phyloP scores from a whole-genome alignment of 495 filamentous ascomycete species.

The Thermothielavioides terrestris region DNA sequence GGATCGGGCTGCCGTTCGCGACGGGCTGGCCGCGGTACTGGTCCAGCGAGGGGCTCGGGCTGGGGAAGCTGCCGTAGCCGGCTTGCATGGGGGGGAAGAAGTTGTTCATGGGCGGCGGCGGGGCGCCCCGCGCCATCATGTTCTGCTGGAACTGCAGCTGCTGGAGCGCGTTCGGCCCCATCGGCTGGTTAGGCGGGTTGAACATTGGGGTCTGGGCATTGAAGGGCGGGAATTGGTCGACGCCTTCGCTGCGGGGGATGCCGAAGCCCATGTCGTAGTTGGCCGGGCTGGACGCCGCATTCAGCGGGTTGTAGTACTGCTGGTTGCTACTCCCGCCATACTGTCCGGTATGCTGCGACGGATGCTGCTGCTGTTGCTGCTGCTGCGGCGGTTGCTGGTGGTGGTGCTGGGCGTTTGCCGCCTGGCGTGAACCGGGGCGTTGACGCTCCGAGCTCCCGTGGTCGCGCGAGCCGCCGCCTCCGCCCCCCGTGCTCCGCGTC shows the following conservation, averaged over 20 bases:
- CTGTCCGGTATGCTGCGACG: conserved; percentile 24
- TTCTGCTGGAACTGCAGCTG: conserved; percentile 53
- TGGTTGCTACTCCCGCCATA: conserved; percentile 16
- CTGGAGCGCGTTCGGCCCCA: conserved; percentile 42
- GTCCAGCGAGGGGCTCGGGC: conserved; percentile 36
- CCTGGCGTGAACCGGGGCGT: conserved; percentile 48
- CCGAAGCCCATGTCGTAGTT: conserved; percentile 41
- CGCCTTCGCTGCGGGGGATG: conserved; percentile 48
- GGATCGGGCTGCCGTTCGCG: conserved; percentile 40
- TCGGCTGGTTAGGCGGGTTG: conserved; percentile 37
- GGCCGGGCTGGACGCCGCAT: conserved; percentile 19
- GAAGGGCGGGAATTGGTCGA: conserved; percentile 49
- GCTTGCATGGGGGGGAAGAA: conserved; percentile 42
- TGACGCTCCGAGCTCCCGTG: conserved; percentile 43
- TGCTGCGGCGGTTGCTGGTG: conserved; percentile 19
- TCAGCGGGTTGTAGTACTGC: conserved; percentile 39
- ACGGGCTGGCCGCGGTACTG: conserved; percentile 38
- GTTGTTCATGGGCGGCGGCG: conserved; percentile 40
- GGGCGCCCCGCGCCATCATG: conserved; percentile 42
- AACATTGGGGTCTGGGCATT: conserved; percentile 44
- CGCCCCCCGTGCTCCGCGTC: conserved; percentile 35
- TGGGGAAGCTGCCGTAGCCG: conserved; percentile 39
- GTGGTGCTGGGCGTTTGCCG: conserved; percentile 31
- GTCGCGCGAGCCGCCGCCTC: conserved; percentile 32
- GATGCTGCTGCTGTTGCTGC: conserved; percentile 16